Percentiles rank a stretch among this genome's conserved stretches.
These are phyloP conservation scores for Alliaria petiolata DNA, from an alignment of 345 rosid species.

Conservation along the genomic window DNA sequence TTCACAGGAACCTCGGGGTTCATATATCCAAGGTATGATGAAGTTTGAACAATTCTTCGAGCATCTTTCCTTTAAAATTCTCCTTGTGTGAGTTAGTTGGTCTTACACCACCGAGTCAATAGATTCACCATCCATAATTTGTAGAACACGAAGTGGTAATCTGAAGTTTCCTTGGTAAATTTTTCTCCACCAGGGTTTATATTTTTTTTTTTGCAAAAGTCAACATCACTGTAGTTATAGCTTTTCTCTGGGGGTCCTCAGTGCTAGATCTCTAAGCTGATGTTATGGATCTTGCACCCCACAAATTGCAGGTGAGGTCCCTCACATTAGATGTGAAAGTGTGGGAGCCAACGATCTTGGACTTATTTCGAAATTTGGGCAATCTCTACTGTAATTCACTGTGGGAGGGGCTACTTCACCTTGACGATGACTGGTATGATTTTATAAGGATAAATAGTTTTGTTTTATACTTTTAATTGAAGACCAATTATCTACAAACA, in stretches of 20 bases:
- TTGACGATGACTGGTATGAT: slow-evolving; percentile 48
- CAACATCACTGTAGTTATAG: slow-evolving; percentile 9
- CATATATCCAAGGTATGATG: slow-evolving; percentile 80
- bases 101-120: not conserved
- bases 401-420: slow-evolving; percentile 72
- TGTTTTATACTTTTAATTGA: not conserved
- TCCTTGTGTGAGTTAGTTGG: not conserved
- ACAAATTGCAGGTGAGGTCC: slow-evolving; percentile 72
- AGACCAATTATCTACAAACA: not conserved
- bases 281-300: slow-evolving; percentile 10
- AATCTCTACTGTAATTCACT: slow-evolving; percentile 79
- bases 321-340: slow-evolving; percentile 83
- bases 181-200: no score
- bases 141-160: not conserved
- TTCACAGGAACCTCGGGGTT: slow-evolving; percentile 94
- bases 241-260: not conserved
- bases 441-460: not conserved
- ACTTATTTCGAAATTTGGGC: slow-evolving; percentile 68
- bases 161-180: not conserved
- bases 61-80: not conserved
- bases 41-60: no score
- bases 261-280: slow-evolving; percentile 4
- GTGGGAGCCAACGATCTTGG: slow-evolving; percentile 87
- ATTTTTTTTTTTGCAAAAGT: not conserved
- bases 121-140: not conserved